These are phyloP conservation scores for Haplosporangium gracile DNA, from an alignment of 192 early-diverging fungal genomes.

Conservation along the genomic window DNA sequence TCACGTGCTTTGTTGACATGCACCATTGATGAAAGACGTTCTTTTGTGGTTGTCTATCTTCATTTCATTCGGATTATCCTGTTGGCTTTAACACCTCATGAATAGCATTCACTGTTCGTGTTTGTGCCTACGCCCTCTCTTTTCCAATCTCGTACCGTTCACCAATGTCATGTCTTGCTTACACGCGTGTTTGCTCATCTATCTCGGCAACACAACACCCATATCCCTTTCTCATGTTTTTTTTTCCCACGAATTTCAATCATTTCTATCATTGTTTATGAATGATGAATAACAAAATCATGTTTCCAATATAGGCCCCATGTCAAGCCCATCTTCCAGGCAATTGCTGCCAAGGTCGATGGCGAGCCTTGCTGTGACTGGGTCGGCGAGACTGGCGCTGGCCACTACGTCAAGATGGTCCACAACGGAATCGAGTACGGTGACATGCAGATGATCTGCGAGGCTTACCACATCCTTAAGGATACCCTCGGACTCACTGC, in stretches of 20 bases:
- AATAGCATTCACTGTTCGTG: no score
- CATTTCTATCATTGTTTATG: no score
- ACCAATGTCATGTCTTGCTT: conserved; percentile 2
- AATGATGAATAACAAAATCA: background rate
- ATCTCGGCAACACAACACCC: no score
- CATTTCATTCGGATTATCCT: background rate
- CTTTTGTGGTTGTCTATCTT: no score
- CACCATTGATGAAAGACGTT: no score
- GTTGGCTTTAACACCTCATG: no score
- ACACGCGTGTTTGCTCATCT: background rate
- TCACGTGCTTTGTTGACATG: background rate
- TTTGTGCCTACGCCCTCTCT: no score
- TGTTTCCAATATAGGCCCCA: conserved; percentile 66
- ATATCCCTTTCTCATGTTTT: background rate
- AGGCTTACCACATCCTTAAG: conserved; percentile 95
- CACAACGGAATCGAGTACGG: conserved; percentile 99
- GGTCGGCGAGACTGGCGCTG: conserved; percentile 97
- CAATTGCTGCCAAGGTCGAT: conserved; percentile 88
- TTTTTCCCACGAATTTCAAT: background rate
- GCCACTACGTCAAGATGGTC: conserved; percentile 99
- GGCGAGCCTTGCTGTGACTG: conserved; percentile 98
- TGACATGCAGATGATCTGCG: conserved; percentile 99
- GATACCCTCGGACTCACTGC: conserved; percentile 83
- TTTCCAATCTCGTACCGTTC: background rate
- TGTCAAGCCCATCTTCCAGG: conserved; percentile 97